Evolutionary conservation across 164 flowering plant species (phyloP), one percentile per base, ranked within the genome.

Genomic region (Tinospora cordifolia): DNA sequence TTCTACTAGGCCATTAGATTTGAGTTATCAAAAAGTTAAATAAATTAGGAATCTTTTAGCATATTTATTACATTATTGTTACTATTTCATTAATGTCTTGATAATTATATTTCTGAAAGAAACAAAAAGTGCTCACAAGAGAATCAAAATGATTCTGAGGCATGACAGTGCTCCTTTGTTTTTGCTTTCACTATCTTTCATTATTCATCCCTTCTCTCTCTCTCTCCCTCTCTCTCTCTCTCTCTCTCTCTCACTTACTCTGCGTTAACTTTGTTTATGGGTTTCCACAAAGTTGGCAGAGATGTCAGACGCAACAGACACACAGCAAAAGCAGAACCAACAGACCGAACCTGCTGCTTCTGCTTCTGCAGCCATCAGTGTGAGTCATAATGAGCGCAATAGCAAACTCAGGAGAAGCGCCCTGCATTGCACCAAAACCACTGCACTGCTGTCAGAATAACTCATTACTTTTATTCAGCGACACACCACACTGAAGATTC

Each of bases 231-330:
- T 13, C 39, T n/a, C 13, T 21, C 59, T 51, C 59, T 64, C 25
- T 13, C 34, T 60, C 30, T 13, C 39, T n/a, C 13, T 21, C 59
- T 51, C 59, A n/a, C n/a, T n/a, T n/a, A n/a, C n/a, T n/a, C n/a
- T n/a, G n/a, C 19, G n/a, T 6, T 54, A 54, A 24, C 60, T 54
- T 75, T 71, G 78, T 75, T 76, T 73, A 74, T 80, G 79, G 80
- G 70, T 78, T 79, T 80, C 81, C 79, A 81, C 71, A 71, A 71
- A 73, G 72, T 26, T 78, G 69, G 73, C 84, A 83, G 83, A 76
- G 17, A 24, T 57, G 62, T 13, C 62, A 57, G 62, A 19, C 1
- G 2, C 79, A 72, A 70, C 47, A 62, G 74, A n/a, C 24, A 21
- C 22, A 54, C 82, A 75, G 70, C 68, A 71, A 51, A 70, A 78